A percentile compares a stretch with the other conserved stretches of the same genome.
Evolutionary conservation across 257 asterid species (phyloP).

Genomic region (Coffea canephora): DNA sequence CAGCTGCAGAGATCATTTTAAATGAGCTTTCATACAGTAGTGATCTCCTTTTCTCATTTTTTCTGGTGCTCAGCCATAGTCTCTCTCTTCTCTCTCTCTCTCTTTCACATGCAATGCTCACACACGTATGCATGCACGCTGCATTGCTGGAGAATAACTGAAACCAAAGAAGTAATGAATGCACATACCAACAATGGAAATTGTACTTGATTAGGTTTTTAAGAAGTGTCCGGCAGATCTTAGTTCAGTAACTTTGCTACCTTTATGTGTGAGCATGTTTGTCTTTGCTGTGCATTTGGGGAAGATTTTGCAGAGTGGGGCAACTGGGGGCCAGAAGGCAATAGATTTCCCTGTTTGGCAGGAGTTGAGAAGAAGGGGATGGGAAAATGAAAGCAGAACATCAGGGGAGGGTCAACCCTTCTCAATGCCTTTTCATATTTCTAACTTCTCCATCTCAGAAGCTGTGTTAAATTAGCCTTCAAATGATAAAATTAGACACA

Average conservation of each 20-base stretch:
- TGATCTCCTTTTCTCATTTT: slow-evolving; percentile 57
- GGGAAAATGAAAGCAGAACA: neutral
- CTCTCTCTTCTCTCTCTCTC: slow-evolving; percentile 19
- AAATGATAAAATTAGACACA: neutral
- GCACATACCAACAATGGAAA: neutral
- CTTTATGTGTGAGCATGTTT: neutral
- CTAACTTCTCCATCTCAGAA: neutral
- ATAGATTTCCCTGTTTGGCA: too few species aligned
- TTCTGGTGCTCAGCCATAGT: slow-evolving; percentile 48
- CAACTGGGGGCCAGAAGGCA: neutral
- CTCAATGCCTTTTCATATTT: neutral
- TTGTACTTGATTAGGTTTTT: neutral
- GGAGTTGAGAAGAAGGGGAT: neutral
- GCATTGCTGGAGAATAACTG: too few species aligned
- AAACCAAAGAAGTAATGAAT: neutral
- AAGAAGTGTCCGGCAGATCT: neutral
- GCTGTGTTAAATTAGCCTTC: neutral
- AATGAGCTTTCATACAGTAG: slow-evolving; percentile 67
- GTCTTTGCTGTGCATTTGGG: neutral
- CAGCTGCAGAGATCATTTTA: slow-evolving; percentile 67
- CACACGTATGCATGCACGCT: too few species aligned
- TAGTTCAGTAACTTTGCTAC: neutral
- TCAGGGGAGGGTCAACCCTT: neutral
- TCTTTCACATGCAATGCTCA: neutral
- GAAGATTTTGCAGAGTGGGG: neutral